A percentile compares a stretch with the other conserved stretches of the same genome.
Evolutionary conservation across 2,329 filamentous ascomycete species (phyloP).

Genomic region (Pseudogymnoascus sp.): DNA sequence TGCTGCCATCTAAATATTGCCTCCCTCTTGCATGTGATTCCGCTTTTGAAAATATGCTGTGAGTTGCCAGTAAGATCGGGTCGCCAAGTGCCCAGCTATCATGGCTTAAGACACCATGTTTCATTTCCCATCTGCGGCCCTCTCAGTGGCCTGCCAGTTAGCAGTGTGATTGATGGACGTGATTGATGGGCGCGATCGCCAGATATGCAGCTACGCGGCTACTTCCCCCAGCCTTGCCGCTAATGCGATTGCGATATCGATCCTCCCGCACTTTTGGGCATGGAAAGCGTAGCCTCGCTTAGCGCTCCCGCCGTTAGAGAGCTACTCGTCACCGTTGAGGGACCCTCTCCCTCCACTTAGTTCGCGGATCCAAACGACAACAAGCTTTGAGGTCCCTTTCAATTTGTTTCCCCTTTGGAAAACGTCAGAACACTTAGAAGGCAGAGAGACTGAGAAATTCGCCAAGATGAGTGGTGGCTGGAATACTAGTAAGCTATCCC

Average conservation of each 20-base stretch:
- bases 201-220: neutral
- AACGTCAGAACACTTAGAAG: neutral
- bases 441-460: neutral
- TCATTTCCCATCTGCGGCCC: neutral
- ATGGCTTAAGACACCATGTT: neutral
- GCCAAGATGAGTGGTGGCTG: conserved; percentile 68
- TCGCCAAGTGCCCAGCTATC: neutral
- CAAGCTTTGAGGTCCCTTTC: neutral
- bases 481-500: conserved; percentile 54
- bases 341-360: neutral
- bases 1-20: neutral
- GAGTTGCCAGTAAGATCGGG: neutral
- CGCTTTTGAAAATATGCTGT: neutral
- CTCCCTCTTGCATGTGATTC: neutral
- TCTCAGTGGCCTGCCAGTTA: neutral
- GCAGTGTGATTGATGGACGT: neutral
- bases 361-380: neutral
- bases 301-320: neutral
- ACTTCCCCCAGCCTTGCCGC: neutral
- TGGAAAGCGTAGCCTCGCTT: neutral
- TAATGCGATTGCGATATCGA: neutral
- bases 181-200: neutral
- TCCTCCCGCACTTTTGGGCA: neutral
- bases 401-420: neutral
- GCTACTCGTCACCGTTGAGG: neutral